Base-by-base conservation (phyloP, 2,329 filamentous ascomycete genomes). In the Fusarium pilosicola region DNA sequence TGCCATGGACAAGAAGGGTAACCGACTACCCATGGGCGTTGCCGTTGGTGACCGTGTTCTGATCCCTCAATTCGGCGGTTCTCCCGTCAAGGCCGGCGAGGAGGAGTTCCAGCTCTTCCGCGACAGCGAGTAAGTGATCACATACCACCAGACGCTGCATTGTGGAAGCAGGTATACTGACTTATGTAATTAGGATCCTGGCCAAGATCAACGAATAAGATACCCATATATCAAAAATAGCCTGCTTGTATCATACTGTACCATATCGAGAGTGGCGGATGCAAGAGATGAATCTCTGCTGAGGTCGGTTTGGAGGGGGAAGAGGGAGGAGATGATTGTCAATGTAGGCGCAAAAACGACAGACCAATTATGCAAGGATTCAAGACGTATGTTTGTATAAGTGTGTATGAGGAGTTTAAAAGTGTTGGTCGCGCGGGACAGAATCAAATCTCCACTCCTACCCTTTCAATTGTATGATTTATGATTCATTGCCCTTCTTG, bases 131-230 rank as follows among this genome's bases (percentile, higher is more conserved):
- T 98, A 92, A 86, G 95, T 93, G 24, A 7, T 26, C 24, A 22
- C 24, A 28, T 28, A 28, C 26, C 44, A 28, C 24, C 26, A 28
- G 45, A 15, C 13, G 9, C 20, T 46, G 18, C 13, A 32, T 24
- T 18, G 51, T 14, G 22, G 18, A 41, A 56, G 15, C 18, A 17
- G 22, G 28, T n/a, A 30, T 36, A 62, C 76, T 75, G 36, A 80
- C 70, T 30, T 30, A 17, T 34, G 17, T 42, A 39, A 20, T 30
- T 79, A 98, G 96, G 84, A 94, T 99, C 78, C 91, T 99, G 71
- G 96, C 96, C 84, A 99, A 98, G 93, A 97, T 99, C 90, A 97
- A 94, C 86, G 96, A 98, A 89, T 97, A 88, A 80, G 76, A 75
- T 77, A 79, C 74, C 77, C 76, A 54, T 70, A 62, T 68, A 74